phyloP scores from a whole-genome alignment of 805 yeast genomes.

The Cyberlindnera subsufficiens region DNA sequence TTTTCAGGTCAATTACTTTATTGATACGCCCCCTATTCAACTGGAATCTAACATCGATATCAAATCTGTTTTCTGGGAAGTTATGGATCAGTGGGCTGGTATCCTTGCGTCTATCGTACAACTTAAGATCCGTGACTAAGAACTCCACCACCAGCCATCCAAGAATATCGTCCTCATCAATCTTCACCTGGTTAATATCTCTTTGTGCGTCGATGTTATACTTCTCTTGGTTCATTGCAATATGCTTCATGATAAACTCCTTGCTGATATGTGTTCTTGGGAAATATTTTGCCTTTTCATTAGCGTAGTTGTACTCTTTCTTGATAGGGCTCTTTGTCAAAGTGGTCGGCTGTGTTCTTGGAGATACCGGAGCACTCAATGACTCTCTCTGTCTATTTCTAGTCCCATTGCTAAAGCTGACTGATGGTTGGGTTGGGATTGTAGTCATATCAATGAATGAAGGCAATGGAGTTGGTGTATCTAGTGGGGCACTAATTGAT shows the following conservation, averaged over 20 bases:
- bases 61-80: conserved; percentile 8
- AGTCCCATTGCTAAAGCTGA: too few species aligned
- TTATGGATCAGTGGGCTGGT: conserved; percentile 6
- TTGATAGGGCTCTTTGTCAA: background rate
- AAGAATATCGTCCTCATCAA: conserved; percentile 8
- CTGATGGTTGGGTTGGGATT: too few species aligned
- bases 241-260: conserved; percentile 12
- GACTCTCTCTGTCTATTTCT: too few species aligned
- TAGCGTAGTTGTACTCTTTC: background rate
- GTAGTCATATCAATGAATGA: too few species aligned
- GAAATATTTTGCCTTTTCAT: conserved; percentile 6
- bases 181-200: conserved; percentile 1
- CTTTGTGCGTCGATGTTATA: conserved; percentile 1
- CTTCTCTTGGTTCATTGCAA: conserved; percentile 5
- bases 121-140: conserved; percentile 8
- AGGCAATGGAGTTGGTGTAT: too few species aligned
- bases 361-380: background rate
- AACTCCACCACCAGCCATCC: conserved; percentile 15
- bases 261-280: conserved; percentile 3
- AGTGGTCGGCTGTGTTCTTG: background rate
- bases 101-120: conserved; percentile 12
- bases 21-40: background rate
- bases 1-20: conserved; percentile 1
- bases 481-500: too few species aligned
- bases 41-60: conserved; percentile 4